Percentiles rank a stretch among this genome's conserved stretches.
Evolutionary conservation across 2,329 filamentous ascomycete species (phyloP).

Genomic region (Trichophyton equinum): DNA sequence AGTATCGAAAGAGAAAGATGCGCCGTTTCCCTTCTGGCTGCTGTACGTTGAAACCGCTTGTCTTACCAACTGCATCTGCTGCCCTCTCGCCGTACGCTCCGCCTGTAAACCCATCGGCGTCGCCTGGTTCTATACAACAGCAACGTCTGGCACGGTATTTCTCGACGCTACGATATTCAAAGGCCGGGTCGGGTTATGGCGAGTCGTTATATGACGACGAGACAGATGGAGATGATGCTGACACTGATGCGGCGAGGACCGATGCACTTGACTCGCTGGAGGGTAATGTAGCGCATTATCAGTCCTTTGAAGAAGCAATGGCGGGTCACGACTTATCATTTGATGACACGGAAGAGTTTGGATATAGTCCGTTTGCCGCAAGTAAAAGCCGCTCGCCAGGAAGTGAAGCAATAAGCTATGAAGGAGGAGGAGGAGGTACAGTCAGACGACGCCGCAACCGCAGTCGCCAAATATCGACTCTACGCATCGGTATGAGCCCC

Average conservation of each 20-base stretch:
- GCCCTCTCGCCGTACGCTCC: constrained; percentile 6
- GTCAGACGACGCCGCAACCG: background rate
- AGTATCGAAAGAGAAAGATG: constrained; percentile 19
- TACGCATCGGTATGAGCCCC: background rate
- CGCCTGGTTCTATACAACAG: background rate
- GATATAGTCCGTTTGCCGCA: background rate
- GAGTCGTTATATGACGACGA: constrained; percentile 13
- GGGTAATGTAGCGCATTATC: constrained; percentile 17
- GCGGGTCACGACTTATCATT: constrained; percentile 9
- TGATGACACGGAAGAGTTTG: constrained; percentile 5
- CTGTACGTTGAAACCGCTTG: constrained; percentile 24
- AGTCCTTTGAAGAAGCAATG: constrained; percentile 18
- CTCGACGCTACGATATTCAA: constrained; percentile 4
- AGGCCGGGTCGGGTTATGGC: constrained; percentile 7
- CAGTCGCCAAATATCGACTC: background rate
- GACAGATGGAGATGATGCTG: constrained; percentile 16
- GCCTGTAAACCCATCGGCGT: background rate
- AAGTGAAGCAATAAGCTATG: background rate
- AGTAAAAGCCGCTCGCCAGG: background rate
- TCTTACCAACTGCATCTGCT: constrained; percentile 17
- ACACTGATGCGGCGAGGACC: constrained; percentile 13
- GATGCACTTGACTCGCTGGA: constrained; percentile 24
- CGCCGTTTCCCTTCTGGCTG: constrained; percentile 26
- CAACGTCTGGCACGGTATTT: background rate
- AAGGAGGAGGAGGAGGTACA: background rate